Evolutionary conservation across 2,329 filamentous ascomycete species (phyloP), one percentile per base, ranked within the genome.

Genomic region (Hypoxylon sp.): DNA sequence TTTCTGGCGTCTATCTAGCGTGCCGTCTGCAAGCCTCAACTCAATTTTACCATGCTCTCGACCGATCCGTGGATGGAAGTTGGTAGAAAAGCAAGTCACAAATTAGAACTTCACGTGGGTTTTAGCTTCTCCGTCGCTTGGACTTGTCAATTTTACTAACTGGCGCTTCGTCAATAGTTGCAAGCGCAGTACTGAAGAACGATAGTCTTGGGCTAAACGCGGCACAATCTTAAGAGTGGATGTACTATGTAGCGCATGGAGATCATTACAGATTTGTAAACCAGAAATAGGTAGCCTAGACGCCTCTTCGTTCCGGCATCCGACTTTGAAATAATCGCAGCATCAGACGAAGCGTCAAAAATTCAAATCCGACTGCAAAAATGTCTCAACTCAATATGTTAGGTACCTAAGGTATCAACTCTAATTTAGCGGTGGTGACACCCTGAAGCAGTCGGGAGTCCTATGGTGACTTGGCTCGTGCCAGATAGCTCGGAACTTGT

Each of bases 401-500:
- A 60, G 38, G 36, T 61, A 59, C 58, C 49, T 56, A 28, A 60
- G 38, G 36, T 61, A 59, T 60, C 49, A 56, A 60, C 46, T 51
- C 32, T 28, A 53, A 45, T 60, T 43, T 32, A 46, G 50, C 32
- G 49, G 50, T 64, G 61, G 36, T 55, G 41, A 52, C 48, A 51
- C 50, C 53, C 59, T 59, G 56, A 63, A 52, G 51, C 61, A 58
- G 60, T 58, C 50, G 52, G 38, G 57, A 60, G 48, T 60, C 51
- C 34, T 56, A 36, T 63, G 55, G 45, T 64, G 63, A 69, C 72
- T 72, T 72, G 67, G 65, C 67, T 70, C 69, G 67, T 71, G 71
- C 69, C 67, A 72, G 67, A 69, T 62, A 63, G 38, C 66, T 73
- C 70, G 69, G 69, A 69, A 69, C 63, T 66, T 72, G 64, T 60